Base-by-base conservation (phyloP, 441 rosid species). In the Metrosideros polymorpha region DNA sequence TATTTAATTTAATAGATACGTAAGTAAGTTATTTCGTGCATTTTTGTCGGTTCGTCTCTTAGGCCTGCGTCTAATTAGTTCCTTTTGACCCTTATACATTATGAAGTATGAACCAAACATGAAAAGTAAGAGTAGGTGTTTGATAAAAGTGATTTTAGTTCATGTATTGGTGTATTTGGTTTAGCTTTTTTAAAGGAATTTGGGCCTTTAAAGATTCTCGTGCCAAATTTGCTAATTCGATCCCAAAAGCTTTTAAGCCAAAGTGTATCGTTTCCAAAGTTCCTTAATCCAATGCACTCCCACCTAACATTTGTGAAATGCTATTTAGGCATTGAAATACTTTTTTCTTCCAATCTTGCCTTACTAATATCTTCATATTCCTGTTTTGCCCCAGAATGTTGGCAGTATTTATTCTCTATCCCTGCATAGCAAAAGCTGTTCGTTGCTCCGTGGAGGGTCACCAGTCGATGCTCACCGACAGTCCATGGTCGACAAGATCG, bases 391-490 rank as follows among this genome's bases (percentile, higher is more conserved):
- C 4, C 4, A 6, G 24, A 52, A 52, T 52, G 54, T 52, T 19
- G 8, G 8, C 3, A 52, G 8, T 18, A 24, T 52, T 18, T 24
- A 2, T 52, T 17, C 54, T 18, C 54, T 52, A 24, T 52, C 54
- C 59, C 3, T 27, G 14, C 30, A 25, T 10, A 12, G 3, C 29
- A 6, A 25, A 25, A 25, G 29, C 13, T 25, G 29, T 4, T 12
- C 61, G 3, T 25, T 10, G 61, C 29, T 56, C 61, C 15, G 2
- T 3, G 0, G 6, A 56, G 79, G n/a, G 17, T 24, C 47, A 22
- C 4, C 47, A 6, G 42, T 2, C 45, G 25, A 9, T 0, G 0
- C 47, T 66, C 47, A 9, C 0, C 43, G 0, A 6, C 14, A 14
- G 43, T 71, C 79, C 5, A 3, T 14, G 15, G 15, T 39, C 5